Conservation (phyloP, 345 rosid genomes). For the Triadica sebifera region DNA sequence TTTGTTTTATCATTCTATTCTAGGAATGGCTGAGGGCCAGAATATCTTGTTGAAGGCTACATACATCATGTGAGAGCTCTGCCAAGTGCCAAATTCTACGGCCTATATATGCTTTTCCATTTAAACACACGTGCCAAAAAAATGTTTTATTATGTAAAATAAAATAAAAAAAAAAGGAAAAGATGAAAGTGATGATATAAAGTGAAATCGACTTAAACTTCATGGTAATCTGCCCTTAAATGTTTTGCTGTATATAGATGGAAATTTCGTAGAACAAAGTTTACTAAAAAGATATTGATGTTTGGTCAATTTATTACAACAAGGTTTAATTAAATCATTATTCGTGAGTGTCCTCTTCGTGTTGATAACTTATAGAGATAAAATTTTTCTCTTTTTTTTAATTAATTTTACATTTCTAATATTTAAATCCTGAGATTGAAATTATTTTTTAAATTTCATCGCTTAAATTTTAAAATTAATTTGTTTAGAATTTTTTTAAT, state of each 20-base stretch:
- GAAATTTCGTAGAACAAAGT: background rate
- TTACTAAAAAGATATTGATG: background rate
- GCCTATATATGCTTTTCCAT: constrained; percentile 6
- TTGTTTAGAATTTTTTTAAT: too few relatives aligned
- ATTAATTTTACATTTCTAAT: too few relatives aligned
- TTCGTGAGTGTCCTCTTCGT: background rate
- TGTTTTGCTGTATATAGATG: background rate
- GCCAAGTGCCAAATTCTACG: constrained; percentile 6
- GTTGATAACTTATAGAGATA: background rate
- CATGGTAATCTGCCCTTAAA: constrained; percentile 4
- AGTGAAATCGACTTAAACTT: constrained; percentile 6
- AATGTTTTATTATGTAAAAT: background rate
- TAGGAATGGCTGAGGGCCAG: constrained; percentile 18
- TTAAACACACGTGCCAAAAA: constrained; percentile 7
- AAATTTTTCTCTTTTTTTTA: too few relatives aligned
- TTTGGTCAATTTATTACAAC: background rate
- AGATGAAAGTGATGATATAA: constrained; percentile 8
- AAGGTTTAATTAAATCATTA: background rate
- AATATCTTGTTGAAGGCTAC: constrained; percentile 19
- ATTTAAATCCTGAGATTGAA: too few relatives aligned
- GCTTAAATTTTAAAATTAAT: too few relatives aligned
- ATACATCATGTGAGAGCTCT: constrained; percentile 11
- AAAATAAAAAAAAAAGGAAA: background rate
- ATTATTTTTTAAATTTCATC: too few relatives aligned
- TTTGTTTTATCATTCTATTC: background rate